Percentiles rank a stretch among this genome's conserved stretches.
Evolutionary conservation across 441 rosid species (phyloP).

Genomic region (Adansonia rubrostipa): DNA sequence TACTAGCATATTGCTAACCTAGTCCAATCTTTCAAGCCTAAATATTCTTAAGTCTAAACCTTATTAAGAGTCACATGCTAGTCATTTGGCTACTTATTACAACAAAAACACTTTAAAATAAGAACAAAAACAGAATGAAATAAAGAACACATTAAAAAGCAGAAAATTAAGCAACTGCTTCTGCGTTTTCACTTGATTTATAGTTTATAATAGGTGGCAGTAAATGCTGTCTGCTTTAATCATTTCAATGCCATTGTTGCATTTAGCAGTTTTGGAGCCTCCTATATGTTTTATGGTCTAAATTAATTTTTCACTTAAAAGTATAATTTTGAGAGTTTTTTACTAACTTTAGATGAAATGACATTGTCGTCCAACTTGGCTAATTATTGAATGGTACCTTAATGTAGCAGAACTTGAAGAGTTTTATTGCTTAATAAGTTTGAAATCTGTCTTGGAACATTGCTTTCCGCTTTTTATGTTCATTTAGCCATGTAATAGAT

Average conservation of each 20-base stretch:
- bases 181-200: constrained; percentile 9
- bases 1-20: no score
- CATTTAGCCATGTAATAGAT: background rate
- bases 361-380: background rate
- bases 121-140: no score
- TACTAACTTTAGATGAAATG: constrained; percentile 13
- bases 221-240: constrained; percentile 8
- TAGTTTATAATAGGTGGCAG: constrained; percentile 6
- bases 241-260: background rate
- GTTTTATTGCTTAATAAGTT: background rate
- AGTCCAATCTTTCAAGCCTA: no score
- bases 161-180: no score
- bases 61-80: no score
- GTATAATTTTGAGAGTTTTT: constrained; percentile 13
- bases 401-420: constrained; percentile 14
- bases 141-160: no score
- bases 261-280: background rate
- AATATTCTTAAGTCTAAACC: no score
- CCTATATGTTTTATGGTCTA: constrained; percentile 3
- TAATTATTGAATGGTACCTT: background rate
- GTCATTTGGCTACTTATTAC: no score
- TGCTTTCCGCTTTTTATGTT: background rate
- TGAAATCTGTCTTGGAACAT: background rate
- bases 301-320: background rate
- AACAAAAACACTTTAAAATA: no score